Conservation (phyloP, 2,329 filamentous ascomycete genomes). For the Escovopsis weberi region DNA sequence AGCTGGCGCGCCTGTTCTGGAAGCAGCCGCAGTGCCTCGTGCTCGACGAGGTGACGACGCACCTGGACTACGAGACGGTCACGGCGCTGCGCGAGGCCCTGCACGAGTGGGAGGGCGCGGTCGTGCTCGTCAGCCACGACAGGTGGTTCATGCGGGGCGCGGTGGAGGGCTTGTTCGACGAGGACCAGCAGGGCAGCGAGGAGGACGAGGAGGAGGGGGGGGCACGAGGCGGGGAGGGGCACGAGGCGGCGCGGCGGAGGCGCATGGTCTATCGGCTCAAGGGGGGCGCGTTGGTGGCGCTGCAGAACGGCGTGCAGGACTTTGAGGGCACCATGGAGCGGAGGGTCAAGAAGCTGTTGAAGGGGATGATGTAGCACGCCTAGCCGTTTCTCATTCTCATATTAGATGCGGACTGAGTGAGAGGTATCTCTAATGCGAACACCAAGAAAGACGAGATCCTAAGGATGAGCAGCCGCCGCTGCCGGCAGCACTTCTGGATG, state of each 20-base stretch:
- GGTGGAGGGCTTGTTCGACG: conserved; percentile 29
- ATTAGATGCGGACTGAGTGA: too few species aligned
- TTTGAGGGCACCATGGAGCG: conserved; percentile 52
- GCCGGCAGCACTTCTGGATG: conserved; percentile 13
- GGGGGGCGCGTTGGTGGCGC: conserved; percentile 36
- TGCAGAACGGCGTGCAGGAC: conserved; percentile 47
- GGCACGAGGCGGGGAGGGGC: conserved; percentile 25
- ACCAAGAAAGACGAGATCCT: too few species aligned
- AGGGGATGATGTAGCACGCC: not conserved
- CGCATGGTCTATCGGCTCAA: conserved; percentile 47
- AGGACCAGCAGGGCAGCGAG: conserved; percentile 23
- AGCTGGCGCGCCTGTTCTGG: conserved; percentile 56
- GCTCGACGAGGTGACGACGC: conserved; percentile 71
- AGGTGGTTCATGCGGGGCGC: conserved; percentile 66
- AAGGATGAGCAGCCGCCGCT: too few species aligned
- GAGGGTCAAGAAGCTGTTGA: conserved; percentile 33
- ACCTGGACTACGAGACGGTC: conserved; percentile 73
- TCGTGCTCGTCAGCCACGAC: conserved; percentile 69
- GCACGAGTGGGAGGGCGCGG: conserved; percentile 54
- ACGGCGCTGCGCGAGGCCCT: conserved; percentile 54
- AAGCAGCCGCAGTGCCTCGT: conserved; percentile 56
- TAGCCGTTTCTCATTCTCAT: too few species aligned
- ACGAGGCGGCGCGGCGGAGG: conserved; percentile 22
- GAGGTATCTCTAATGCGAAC: too few species aligned
- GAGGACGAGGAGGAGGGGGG: conserved; percentile 17